Percentiles rank a stretch among this genome's conserved stretches.
These are phyloP conservation scores for Fragosphaeria purpurea DNA, from an alignment of 2,329 filamentous ascomycete species.

Conservation along the genomic window DNA sequence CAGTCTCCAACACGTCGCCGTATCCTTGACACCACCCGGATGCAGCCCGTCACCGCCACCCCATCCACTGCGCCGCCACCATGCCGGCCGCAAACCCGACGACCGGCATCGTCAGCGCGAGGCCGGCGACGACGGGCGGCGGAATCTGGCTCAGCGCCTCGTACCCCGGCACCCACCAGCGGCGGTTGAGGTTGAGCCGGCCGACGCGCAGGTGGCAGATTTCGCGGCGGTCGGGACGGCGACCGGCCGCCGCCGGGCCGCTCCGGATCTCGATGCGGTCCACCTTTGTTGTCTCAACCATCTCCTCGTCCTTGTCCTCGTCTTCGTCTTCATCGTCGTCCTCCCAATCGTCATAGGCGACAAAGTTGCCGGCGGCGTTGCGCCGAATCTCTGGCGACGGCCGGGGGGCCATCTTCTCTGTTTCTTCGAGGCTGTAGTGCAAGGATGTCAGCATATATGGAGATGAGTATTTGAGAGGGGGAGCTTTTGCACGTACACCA, in stretches of 20 bases:
- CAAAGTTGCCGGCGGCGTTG: constrained; percentile 5
- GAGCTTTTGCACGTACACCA: constrained; percentile 44
- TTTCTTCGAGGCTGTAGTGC: constrained; percentile 10
- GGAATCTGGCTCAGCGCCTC: constrained; percentile 6
- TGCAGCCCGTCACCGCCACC: background rate
- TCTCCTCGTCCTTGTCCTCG: background rate
- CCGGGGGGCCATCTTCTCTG: constrained; percentile 3
- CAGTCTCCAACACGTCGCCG: too few relatives aligned
- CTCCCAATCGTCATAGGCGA: constrained; percentile 7
- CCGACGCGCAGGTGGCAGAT: constrained; percentile 10
- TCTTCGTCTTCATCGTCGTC: background rate
- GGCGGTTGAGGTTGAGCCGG: constrained; percentile 10
- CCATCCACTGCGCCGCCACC: constrained; percentile 2
- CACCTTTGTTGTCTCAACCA: too few relatives aligned
- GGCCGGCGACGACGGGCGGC: constrained; percentile 7
- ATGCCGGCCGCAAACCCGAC: constrained; percentile 9
- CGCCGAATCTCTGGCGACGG: constrained; percentile 10
- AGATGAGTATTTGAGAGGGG: too few relatives aligned
- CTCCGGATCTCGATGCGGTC: background rate
- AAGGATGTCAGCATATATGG: too few relatives aligned
- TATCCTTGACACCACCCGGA: background rate
- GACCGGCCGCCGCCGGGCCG: background rate
- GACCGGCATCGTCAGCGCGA: constrained; percentile 6
- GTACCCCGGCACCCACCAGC: constrained; percentile 13
- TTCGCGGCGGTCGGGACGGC: constrained; percentile 1